Evolutionary conservation across 2,329 filamentous ascomycete species (phyloP), one percentile per base, ranked within the genome.

Genomic region (Exophiala spinifera): DNA sequence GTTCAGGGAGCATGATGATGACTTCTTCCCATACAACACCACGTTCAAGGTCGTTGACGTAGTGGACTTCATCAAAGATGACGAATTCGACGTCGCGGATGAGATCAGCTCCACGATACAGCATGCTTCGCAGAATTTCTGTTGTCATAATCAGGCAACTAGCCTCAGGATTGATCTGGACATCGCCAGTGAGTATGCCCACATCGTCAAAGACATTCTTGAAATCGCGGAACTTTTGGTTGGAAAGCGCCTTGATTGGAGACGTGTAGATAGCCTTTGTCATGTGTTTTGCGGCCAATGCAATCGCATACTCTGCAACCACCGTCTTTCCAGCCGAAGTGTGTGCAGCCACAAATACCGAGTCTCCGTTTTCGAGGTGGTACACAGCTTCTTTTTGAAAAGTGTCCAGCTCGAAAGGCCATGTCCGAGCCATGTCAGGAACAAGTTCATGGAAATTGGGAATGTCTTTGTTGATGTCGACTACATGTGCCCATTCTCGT

Each of bases 91-190:
- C 94, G 67, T 99, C 94, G 63, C 94, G 84, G 62, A 99, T 96
- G 14, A 99, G 74, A 74, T 99, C 94, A 4, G 94, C 92, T 56
- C 94, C 94, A 56, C 92, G 84, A 67, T 99, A 99, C 44, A 99
- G 83, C 92, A 99, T 99, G 76, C 94, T 97, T 54, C 94, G 84
- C 54, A 99, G 74, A 74, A 99, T 99, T 69, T 99, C 94, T 0
- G 94, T 99, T 0, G 94, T 99, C 94, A 99, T 99, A 71, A 99
- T 97, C 39, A 99, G 79, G 73, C 94, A 99, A 72, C 92, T 97
- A 23, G 94, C 94, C 74, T 97, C 94, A 0, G 92, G 90, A 61
- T 95, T 91, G 66, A 99, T 99, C 70, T 99, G 94, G 4, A 99
- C 94, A 74, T 99, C 94, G 56, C 94, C 94, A 0, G 94, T 99